phyloP scores from a whole-genome alignment of 2,329 filamentous ascomycete species.

The Elsinoe arachidis region DNA sequence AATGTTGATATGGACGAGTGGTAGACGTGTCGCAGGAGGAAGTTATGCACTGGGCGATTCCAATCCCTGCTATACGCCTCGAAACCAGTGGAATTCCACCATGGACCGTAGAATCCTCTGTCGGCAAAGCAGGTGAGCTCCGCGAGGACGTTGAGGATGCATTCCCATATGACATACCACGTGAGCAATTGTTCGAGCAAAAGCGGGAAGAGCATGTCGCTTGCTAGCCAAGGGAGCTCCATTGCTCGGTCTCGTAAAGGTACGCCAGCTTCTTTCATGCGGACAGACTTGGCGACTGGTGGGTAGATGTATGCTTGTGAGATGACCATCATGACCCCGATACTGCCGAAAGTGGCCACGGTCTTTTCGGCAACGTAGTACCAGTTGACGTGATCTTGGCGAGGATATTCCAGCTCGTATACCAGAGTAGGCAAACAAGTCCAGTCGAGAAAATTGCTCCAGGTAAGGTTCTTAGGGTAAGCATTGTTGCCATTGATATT shows the following conservation, averaged over 20 bases:
- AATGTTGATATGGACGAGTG: slow-evolving; percentile 67
- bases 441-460: slow-evolving; percentile 56
- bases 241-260: slow-evolving; percentile 52
- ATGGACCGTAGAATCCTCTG: slow-evolving; percentile 54
- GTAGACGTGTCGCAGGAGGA: slow-evolving; percentile 70
- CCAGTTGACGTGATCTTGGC: slow-evolving; percentile 63
- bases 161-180: slow-evolving; percentile 74
- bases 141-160: slow-evolving; percentile 60
- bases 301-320: slow-evolving; percentile 72
- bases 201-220: slow-evolving; percentile 67
- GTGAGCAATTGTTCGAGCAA: slow-evolving; percentile 68
- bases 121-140: slow-evolving; percentile 72
- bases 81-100: slow-evolving; percentile 52
- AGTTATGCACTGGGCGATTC: slow-evolving; percentile 74
- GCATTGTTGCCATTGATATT: slow-evolving; percentile 39
- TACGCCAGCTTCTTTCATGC: slow-evolving; percentile 59
- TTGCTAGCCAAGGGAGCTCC: slow-evolving; percentile 66
- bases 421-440: slow-evolving; percentile 67
- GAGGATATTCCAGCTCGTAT: slow-evolving; percentile 71
- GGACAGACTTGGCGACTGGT: slow-evolving; percentile 57
- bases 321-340: slow-evolving; percentile 71
- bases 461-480: slow-evolving; percentile 63
- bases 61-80: slow-evolving; percentile 73
- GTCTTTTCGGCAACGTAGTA: slow-evolving; percentile 65
- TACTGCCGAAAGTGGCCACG: slow-evolving; percentile 60